Base-by-base conservation (phyloP, 257 asterid genomes). In the Rhazya stricta region DNA sequence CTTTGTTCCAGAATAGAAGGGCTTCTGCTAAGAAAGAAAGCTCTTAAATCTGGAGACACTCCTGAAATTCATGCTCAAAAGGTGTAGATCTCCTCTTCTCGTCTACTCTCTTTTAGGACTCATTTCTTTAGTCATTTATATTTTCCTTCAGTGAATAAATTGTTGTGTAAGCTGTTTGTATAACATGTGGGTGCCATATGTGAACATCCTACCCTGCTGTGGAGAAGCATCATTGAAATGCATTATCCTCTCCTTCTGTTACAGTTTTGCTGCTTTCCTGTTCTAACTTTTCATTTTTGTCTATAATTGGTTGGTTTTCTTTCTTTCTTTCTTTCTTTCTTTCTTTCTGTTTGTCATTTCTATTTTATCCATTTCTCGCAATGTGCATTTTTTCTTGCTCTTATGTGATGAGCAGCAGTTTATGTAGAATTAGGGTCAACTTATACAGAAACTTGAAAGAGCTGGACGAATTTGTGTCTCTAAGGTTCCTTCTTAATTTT, bases 1-100 rank as follows among this genome's bases (percentile, higher is more conserved):
- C 79, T 82, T 77, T 91, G 98, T 87, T 90, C 98, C 80, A 86
- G 86, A 84, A 43, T 94, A 72, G 98, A 91, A 83, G 97, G 86
- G 72, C 93, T 94, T 83, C 80, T 94, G 66, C 82, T 94, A 88
- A 89, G 85, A 90, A 91, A 91, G 88, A 90, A 81, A 81, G 77
- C 84, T 85, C 83, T 91, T 67, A 94, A 84, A 80, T 80, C 74
- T 85, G 97, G 97, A 72, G 97, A 91, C 76, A 88, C 95, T 54
- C 81, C 91, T 73, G 97, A 94, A 84, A 78, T 87, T 81, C 98
- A 90, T 86, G 86, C 88, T 57, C 98, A 90, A 65, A 94, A 94
- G 97, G 98, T 94, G 84, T 65, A 42, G 13, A 43, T 74, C 50
- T 69, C 67, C 39, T 39, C 67, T 56, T 32, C 61, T 32, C 67